phyloP scores from a whole-genome alignment of 2,329 filamentous ascomycete species.

The Diplodia corticola region DNA sequence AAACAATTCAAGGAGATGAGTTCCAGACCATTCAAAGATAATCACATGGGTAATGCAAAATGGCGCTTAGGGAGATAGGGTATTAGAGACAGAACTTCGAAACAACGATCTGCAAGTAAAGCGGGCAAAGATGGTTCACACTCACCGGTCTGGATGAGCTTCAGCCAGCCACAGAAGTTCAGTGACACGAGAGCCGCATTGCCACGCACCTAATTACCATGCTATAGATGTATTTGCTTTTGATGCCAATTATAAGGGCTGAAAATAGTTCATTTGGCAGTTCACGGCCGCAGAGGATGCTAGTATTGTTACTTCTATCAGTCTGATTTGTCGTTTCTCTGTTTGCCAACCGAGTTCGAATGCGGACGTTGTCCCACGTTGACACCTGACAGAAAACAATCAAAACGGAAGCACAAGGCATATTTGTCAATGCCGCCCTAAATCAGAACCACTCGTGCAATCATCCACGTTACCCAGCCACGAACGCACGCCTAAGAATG shows the following conservation, averaged over 20 bases:
- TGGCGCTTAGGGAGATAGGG: too few species aligned
- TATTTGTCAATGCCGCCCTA: not conserved
- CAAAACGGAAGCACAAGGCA: not conserved
- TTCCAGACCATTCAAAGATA: too few species aligned
- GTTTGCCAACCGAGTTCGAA: not conserved
- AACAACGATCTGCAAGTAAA: not conserved
- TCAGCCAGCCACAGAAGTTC: not conserved
- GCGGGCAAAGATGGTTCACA: not conserved
- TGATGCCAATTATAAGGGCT: not conserved
- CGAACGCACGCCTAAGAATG: not conserved
- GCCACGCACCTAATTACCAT: not conserved
- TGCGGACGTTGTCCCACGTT: not conserved
- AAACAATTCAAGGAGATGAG: too few species aligned
- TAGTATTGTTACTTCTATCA: not conserved
- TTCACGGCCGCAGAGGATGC: not conserved
- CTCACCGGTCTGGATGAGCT: not conserved
- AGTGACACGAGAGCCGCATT: not conserved
- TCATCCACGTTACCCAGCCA: not conserved
- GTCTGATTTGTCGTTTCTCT: not conserved
- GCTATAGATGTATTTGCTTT: not conserved
- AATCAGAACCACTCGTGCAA: not conserved
- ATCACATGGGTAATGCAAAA: too few species aligned
- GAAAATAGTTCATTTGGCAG: not conserved
- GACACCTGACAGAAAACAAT: not conserved
- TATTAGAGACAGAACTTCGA: not conserved